These are phyloP conservation scores for Tolypocladium cylindrosporum DNA, from an alignment of 2,329 filamentous ascomycete genomes.

Conservation along the genomic window DNA sequence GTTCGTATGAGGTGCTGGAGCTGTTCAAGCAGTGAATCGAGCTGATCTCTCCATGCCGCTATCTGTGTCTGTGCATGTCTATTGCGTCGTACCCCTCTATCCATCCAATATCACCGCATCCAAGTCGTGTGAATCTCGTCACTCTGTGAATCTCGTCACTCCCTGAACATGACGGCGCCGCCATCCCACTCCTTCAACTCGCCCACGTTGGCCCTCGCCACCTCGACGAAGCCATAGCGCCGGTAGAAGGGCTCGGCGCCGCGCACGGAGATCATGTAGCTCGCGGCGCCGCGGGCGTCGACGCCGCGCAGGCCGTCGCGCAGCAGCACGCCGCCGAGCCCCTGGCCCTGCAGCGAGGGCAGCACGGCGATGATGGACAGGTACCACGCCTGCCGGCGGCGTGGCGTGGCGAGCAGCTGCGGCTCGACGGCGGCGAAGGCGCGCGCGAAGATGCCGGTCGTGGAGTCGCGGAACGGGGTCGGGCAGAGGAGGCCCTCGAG, in stretches of 20 bases:
- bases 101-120: no score
- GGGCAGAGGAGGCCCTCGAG: constrained; percentile 16
- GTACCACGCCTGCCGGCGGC: constrained; percentile 22
- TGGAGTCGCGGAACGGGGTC: constrained; percentile 9
- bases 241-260: constrained; percentile 22
- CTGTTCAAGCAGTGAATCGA: not conserved
- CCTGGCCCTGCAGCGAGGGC: constrained; percentile 19
- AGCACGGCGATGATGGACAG: constrained; percentile 22
- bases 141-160: constrained; percentile 8
- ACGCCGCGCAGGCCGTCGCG: constrained; percentile 17
- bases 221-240: constrained; percentile 22
- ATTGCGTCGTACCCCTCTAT: not conserved
- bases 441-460: constrained; percentile 14
- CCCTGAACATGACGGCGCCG: constrained; percentile 25
- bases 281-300: constrained; percentile 16
- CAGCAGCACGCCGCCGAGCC: constrained; percentile 20
- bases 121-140: not conserved
- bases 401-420: constrained; percentile 14
- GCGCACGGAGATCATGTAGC: constrained; percentile 22
- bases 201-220: constrained; percentile 24
- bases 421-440: constrained; percentile 15
- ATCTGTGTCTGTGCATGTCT: not conserved
- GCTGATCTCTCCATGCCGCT: not conserved
- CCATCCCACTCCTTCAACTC: constrained; percentile 25
- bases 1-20: not conserved